Base-by-base conservation (phyloP, 163 green algal species). In the Scenedesmus sp. region DNA sequence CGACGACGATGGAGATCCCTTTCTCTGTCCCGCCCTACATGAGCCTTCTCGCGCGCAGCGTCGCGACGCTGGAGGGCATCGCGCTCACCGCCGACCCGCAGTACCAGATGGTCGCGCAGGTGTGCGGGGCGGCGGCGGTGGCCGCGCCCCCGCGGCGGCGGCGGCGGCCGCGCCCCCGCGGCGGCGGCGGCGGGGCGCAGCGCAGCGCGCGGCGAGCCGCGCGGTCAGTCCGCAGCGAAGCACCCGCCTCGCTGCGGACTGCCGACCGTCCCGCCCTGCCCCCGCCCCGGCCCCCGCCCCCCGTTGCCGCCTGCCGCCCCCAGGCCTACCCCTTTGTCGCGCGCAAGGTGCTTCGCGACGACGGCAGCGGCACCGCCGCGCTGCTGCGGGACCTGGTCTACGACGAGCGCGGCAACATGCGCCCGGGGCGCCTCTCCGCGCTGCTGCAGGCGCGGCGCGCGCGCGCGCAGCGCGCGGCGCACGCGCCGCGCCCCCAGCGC, bases 1-100 rank as follows among this genome's bases (percentile, higher is more conserved):
- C 86, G 0, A 87, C 88, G 13, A 92, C 90, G 17, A 84, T 96
- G 45, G 90, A 97, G 81, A 96, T 97, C 57, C 93, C 93, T 24
- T 97, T 97, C 81, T 87, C 60, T 5, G 92, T 97, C 73, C 93
- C 93, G 18, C 93, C 93, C 26, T 97, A 97, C 88, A 96, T 97
- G 85, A 85, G 67, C 11, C 86, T 97, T 66, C 80, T 97, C 45
- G 91, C 89, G 0, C 63, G 93, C 17, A 83, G 73, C 44, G 88
- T 95, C 26, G 91, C 87, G 20, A 95, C 88, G 0, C 79, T 96
- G 42, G 91, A 95, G 73, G 92, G 92, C 39, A 94, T 95, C 67
- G 92, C 92, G 0, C 83, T 97, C 48, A 81, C 87, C 26, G 93
- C 90, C 4, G 87, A 97, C 80, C 92, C 92, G 3, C 57, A 91